Conservation (phyloP, 495 filamentous ascomycete species). For the Podospora anserina region DNA sequence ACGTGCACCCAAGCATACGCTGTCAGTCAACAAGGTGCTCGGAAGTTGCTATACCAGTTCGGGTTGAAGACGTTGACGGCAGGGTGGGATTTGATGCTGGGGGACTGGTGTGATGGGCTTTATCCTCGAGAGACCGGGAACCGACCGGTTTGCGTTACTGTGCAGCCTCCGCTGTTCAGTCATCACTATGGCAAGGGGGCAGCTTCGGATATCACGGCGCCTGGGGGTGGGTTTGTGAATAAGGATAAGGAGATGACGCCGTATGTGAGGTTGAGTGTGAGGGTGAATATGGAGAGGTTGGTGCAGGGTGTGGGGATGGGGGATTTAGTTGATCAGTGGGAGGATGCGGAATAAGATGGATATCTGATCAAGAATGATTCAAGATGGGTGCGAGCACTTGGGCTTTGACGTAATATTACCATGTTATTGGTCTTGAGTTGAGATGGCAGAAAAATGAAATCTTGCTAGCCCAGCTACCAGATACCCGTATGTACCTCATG, state of each 20-base stretch:
- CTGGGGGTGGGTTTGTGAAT: conserved; percentile 44
- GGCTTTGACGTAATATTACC: not conserved
- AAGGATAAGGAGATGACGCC: conserved; percentile 42
- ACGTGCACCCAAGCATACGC: conserved; percentile 49
- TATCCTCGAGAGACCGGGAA: conserved; percentile 11
- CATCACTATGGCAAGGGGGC: conserved; percentile 41
- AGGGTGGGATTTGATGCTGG: conserved; percentile 46
- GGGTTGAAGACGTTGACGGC: conserved; percentile 34
- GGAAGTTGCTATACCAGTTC: conserved; percentile 44
- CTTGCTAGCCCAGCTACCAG: not conserved
- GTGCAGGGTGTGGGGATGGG: conserved; percentile 25
- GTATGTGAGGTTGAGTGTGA: conserved; percentile 45
- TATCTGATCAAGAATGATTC: not conserved
- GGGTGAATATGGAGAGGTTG: conserved; percentile 41
- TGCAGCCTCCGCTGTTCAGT: conserved; percentile 48
- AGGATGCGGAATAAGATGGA: conserved; percentile 29
- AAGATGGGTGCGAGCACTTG: not conserved
- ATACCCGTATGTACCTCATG: too few relatives aligned
- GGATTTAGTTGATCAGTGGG: conserved; percentile 41
- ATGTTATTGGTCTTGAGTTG: not conserved
- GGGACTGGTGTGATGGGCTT: conserved; percentile 45
- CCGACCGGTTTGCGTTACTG: conserved; percentile 41
- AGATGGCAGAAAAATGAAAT: not conserved
- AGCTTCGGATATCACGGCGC: conserved; percentile 43
- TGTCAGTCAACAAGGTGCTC: conserved; percentile 43